Evolutionary conservation across 129 eudicot species (phyloP).

Genomic region (Tanacetum coccineum): DNA sequence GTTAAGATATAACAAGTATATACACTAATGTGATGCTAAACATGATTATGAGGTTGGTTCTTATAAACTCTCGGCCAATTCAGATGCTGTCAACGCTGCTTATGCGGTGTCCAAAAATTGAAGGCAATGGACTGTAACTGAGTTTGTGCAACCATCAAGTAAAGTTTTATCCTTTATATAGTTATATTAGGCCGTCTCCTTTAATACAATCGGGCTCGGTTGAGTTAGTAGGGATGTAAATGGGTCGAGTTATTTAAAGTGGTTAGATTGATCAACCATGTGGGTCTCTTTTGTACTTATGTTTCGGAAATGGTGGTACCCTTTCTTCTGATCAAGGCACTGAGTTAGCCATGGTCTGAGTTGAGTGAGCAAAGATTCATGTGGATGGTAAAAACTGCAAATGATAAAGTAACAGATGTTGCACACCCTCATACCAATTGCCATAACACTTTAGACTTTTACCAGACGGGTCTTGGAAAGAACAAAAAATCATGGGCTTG

Average conservation of each 20-base stretch:
- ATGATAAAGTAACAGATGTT: conserved; percentile 29
- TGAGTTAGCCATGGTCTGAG: conserved; percentile 61
- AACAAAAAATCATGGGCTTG: conserved; percentile 37
- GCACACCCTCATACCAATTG: conserved; percentile 16
- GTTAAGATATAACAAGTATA: no score
- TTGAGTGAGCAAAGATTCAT: conserved; percentile 55
- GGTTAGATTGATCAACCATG: conserved; percentile 54
- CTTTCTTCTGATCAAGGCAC: conserved; percentile 36
- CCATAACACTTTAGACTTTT: conserved; percentile 30
- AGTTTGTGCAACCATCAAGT: no score
- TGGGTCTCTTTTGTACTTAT: conserved; percentile 49
- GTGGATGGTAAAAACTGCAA: conserved; percentile 55
- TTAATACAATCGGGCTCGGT: conserved; percentile 20
- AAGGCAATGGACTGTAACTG: no score
- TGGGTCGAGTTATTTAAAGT: conserved; percentile 33
- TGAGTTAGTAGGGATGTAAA: conserved; percentile 6
- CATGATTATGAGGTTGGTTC: no score
- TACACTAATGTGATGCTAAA: no score
- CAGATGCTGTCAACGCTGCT: no score
- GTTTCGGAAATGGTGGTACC: conserved; percentile 79
- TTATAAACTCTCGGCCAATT: no score
- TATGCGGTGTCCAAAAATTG: no score
- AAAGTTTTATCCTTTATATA: no score
- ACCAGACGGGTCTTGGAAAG: conserved; percentile 44
- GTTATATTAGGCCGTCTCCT: no score